Percentiles rank a stretch among this genome's conserved stretches.
Evolutionary conservation across 495 filamentous ascomycete species (phyloP).

Genomic region (Aspergillus taichungensis): DNA sequence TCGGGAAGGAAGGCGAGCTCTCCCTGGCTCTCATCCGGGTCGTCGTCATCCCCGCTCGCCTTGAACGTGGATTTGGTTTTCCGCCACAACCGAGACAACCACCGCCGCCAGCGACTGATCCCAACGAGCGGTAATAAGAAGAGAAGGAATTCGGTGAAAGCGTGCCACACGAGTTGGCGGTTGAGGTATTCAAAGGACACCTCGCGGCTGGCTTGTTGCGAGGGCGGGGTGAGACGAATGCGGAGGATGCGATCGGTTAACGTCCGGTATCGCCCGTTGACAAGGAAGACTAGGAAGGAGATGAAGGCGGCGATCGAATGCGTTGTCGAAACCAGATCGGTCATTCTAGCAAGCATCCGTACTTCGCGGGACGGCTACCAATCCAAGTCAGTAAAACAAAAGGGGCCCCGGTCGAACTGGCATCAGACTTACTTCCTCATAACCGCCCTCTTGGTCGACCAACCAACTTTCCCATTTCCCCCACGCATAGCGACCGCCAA

Average conservation of each 20-base stretch:
- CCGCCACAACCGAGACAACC: conserved; percentile 75
- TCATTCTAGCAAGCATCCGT: conserved; percentile 55
- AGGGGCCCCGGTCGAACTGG: background rate
- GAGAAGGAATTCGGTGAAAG: conserved; percentile 94
- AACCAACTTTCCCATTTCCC: conserved; percentile 84
- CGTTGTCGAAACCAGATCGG: conserved; percentile 55
- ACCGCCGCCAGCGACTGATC: conserved; percentile 84
- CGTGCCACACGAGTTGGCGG: conserved; percentile 96
- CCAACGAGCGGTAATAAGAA: conserved; percentile 92
- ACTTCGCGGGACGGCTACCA: conserved; percentile 40
- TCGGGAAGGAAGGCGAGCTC: conserved; percentile 83
- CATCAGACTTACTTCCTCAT: conserved; percentile 44
- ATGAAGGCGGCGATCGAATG: conserved; percentile 72
- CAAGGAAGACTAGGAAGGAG: conserved; percentile 83
- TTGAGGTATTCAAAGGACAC: conserved; percentile 98
- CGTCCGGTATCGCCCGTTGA: conserved; percentile 86
- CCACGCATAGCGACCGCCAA: conserved; percentile 84
- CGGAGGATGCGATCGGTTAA: conserved; percentile 78
- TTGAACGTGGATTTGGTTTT: conserved; percentile 59
- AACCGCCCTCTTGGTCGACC: conserved; percentile 61
- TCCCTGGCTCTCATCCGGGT: conserved; percentile 46
- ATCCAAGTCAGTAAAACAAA: conserved; percentile 12
- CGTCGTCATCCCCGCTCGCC: conserved; percentile 38
- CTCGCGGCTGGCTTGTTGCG: conserved; percentile 73
- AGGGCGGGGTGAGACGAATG: conserved; percentile 76